A percentile compares a stretch with the other conserved stretches of the same genome.
These are phyloP conservation scores for Leonotis leonurus DNA, from an alignment of 257 asterid genomes.

Conservation along the genomic window DNA sequence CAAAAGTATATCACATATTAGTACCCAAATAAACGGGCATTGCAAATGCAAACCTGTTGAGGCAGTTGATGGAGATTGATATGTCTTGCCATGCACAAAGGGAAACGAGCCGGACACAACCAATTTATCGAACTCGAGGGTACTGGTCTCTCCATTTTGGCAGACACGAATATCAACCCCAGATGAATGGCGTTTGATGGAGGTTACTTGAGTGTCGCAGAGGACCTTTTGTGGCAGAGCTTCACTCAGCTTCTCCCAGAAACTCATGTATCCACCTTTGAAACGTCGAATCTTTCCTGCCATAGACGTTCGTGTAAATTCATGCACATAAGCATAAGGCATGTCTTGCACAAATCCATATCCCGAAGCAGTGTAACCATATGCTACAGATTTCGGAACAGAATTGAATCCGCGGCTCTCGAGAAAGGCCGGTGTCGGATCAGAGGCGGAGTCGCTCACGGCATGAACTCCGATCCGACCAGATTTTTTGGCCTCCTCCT, in stretches of 20 bases:
- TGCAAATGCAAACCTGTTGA: conserved; percentile 28
- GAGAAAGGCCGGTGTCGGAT: conserved; percentile 54
- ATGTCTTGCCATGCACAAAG: conserved; percentile 44
- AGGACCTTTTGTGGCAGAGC: conserved; percentile 46
- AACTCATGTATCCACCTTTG: conserved; percentile 66
- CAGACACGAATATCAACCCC: conserved; percentile 27
- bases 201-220: conserved; percentile 56
- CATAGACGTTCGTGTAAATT: conserved; percentile 76
- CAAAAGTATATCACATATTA: too few relatives aligned
- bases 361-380: conserved; percentile 86
- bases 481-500: conserved; percentile 69
- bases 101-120: conserved; percentile 73
- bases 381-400: conserved; percentile 68
- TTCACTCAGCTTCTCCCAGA: conserved; percentile 56
- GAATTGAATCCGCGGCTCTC: conserved; percentile 47
- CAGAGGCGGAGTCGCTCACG: conserved; percentile 54
- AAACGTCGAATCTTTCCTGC: conserved; percentile 82
- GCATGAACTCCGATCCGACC: conserved; percentile 69
- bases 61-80: conserved; percentile 38
- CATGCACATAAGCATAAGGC: conserved; percentile 76
- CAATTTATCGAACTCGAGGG: conserved; percentile 52
- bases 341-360: conserved; percentile 78
- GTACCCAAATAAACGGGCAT: too few relatives aligned
- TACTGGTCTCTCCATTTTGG: conserved; percentile 27
- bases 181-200: conserved; percentile 38